Percentiles rank a stretch among this genome's conserved stretches.
Evolutionary conservation across 176 grass and related monocot genomes (phyloP).

Genomic region (Aegilops bicornis): DNA sequence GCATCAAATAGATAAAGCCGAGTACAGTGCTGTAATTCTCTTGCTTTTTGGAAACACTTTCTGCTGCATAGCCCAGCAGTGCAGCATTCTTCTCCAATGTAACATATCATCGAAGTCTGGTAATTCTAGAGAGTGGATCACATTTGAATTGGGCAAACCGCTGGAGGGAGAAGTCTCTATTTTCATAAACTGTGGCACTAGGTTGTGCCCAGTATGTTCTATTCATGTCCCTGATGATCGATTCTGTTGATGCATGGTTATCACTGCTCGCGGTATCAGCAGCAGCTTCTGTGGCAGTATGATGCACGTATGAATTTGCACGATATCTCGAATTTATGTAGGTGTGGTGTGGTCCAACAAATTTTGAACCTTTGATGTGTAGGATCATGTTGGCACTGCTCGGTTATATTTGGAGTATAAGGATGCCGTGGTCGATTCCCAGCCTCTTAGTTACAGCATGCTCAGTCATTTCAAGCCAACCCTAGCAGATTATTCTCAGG

Average conservation of each 20-base stretch:
- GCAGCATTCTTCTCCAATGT: background rate
- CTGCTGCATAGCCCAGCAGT: background rate
- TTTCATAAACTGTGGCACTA: background rate
- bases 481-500: no score
- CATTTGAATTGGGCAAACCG: background rate
- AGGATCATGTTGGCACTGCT: background rate
- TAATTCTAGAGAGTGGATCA: background rate
- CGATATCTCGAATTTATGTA: no score
- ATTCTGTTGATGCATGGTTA: no score
- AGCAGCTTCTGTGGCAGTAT: no score
- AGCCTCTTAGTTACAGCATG: no score
- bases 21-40: background rate
- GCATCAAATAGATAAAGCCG: slow-evolving; percentile 39
- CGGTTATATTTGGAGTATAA: background rate
- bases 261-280: no score
- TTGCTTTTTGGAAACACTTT: background rate
- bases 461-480: no score
- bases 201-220: slow-evolving; percentile 7
- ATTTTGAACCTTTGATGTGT: background rate
- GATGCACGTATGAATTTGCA: no score
- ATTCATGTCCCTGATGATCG: no score
- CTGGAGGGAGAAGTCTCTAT: background rate
- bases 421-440: no score
- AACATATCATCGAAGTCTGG: background rate
- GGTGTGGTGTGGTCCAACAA: background rate